Evolutionary conservation across 2,329 filamentous ascomycete species (phyloP), one percentile per base, ranked within the genome.

Genomic region (Aspergillus transmontanensis): DNA sequence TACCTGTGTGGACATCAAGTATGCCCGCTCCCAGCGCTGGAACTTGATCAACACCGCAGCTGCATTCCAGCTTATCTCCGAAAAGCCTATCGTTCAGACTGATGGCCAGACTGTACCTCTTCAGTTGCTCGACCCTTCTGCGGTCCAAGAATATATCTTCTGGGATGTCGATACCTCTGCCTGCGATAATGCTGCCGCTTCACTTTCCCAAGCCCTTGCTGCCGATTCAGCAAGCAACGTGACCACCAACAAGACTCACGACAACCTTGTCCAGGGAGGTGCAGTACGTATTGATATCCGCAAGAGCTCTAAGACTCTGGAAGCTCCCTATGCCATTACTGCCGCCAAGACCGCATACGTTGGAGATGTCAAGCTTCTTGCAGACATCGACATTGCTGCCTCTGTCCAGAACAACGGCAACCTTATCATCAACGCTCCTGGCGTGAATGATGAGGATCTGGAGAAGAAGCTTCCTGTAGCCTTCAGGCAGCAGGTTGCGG

Each of bases 141-240:
- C 79, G 23, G 87, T 89, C 23, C 86, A 92, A 77, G 91, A 98
- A 79, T 98, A 95, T 81, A 90, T 89, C 14, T 97, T 99, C 85
- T 98, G 94, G 93, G 92, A 97, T 70, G 76, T 91, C 46, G 94
- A 97, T 73, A 86, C 89, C 76, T 93, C 93, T 32, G 79, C 83
- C 1, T 86, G 90, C 58, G 84, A 85, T 58, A 83, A 83, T 63
- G 89, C 92, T 1, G 89, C 93, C 12, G 80, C 86, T 26, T 86
- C 81, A 53, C 75, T 90, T 56, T 86, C 84, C 46, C 84, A 87
- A 73, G 82, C 88, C 10, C 78, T 90, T 41, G 85, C 88, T 4
- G 83, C 82, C 36, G 86, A 89, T 70, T 86, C 86, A 11, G 78
- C 85, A 0, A 83, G 83, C 74, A 90, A 89, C 67, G 84, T 90